phyloP scores from a whole-genome alignment of 2,329 filamentous ascomycete species.

The Sporothrix variecibatus region DNA sequence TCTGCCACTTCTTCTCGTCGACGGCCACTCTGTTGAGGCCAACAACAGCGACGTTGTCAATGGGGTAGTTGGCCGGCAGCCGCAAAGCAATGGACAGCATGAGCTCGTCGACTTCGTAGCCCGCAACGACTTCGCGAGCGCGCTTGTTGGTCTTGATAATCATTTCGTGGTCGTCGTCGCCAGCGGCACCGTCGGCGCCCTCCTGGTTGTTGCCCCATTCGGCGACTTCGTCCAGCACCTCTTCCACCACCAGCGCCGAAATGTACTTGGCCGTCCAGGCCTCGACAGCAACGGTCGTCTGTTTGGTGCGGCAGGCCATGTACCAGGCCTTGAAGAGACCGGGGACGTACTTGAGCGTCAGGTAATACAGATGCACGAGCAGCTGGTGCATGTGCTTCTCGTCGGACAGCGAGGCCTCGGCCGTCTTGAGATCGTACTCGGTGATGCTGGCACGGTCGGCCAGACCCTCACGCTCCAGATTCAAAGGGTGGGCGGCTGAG shows the following conservation, averaged over 20 bases:
- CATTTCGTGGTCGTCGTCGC: conserved; percentile 57
- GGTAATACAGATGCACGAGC: conserved; percentile 82
- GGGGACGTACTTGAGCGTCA: conserved; percentile 74
- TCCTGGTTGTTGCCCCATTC: conserved; percentile 61
- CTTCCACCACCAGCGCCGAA: conserved; percentile 67
- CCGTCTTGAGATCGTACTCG: conserved; percentile 54
- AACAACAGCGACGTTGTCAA: conserved; percentile 74
- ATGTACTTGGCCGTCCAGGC: conserved; percentile 84
- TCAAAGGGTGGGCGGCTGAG: conserved; percentile 70
- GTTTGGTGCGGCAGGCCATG: conserved; percentile 75
- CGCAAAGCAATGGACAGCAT: conserved; percentile 79
- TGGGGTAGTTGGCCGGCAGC: conserved; percentile 78
- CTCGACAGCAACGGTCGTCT: conserved; percentile 78
- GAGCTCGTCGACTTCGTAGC: conserved; percentile 86
- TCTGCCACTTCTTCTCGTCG: conserved; percentile 88
- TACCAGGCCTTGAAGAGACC: conserved; percentile 83
- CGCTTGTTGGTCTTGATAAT: conserved; percentile 70
- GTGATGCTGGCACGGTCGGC: conserved; percentile 54
- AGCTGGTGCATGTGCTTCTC: conserved; percentile 79
- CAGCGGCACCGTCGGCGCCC: conserved; percentile 34
- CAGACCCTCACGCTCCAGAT: conserved; percentile 68
- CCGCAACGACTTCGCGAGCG: conserved; percentile 75
- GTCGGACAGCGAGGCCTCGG: conserved; percentile 52
- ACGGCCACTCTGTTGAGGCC: conserved; percentile 83
- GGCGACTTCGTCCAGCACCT: conserved; percentile 67